Percentiles rank a stretch among this genome's conserved stretches.
Conservation (phyloP, 345 rosid genomes). For the Rhizophora mangle region DNA sequence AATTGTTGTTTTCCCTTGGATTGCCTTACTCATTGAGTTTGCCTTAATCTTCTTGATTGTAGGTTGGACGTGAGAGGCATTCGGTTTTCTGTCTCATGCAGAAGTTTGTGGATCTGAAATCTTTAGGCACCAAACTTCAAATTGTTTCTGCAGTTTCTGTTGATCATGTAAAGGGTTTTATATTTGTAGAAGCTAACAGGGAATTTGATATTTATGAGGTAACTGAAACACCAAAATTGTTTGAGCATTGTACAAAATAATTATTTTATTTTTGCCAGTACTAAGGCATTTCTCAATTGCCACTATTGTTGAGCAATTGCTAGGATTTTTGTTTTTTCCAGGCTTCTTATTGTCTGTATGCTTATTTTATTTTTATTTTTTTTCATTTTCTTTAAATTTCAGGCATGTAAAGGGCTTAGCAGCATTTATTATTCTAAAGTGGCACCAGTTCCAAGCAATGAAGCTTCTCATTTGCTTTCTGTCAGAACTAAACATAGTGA, state of each 20-base stretch:
- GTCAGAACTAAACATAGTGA: slow-evolving; percentile 48
- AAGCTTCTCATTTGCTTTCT: slow-evolving; percentile 58
- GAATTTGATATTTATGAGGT: slow-evolving; percentile 75
- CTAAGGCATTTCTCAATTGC: neutral
- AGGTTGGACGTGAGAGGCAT: slow-evolving; percentile 84
- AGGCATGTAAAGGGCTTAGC: slow-evolving; percentile 77
- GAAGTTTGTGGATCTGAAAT: slow-evolving; percentile 73
- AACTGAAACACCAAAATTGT: slow-evolving; percentile 10
- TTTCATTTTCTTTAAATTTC: slow-evolving; percentile 11
- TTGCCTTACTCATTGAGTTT: neutral
- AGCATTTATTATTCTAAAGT: slow-evolving; percentile 65
- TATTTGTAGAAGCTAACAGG: slow-evolving; percentile 76
- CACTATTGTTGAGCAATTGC: neutral
- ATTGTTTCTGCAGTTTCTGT: slow-evolving; percentile 67
- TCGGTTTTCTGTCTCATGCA: slow-evolving; percentile 89
- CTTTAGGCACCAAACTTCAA: slow-evolving; percentile 55
- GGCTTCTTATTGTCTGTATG: neutral
- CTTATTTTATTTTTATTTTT: neutral
- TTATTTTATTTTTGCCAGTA: slow-evolving; percentile 2
- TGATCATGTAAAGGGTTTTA: slow-evolving; percentile 75
- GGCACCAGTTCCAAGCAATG: slow-evolving; percentile 55
- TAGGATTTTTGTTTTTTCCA: neutral
- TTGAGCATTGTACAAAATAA: neutral
- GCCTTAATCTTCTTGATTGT: slow-evolving; percentile 25
- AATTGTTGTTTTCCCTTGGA: neutral